Base-by-base conservation (phyloP, 768 basidiomycete species). In the Dictyophora rubrovolvata region DNA sequence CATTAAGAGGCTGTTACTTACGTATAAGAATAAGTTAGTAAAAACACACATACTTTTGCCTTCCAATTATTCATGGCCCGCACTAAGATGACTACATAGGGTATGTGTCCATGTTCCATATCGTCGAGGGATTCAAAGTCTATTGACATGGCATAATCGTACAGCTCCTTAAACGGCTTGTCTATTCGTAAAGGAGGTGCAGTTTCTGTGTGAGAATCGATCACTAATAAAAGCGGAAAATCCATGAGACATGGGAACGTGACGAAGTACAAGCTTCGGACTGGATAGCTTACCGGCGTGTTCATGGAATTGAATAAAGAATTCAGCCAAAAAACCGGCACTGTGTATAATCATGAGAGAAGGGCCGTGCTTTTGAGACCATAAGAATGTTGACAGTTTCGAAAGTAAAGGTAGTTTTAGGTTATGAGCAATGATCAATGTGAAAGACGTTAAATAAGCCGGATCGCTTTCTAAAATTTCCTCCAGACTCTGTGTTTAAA, bases 71-170 rank as follows among this genome's bases (percentile, higher is more conserved):
- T 85, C 7, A 93, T 68, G 1, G 81, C 85, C 17, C 85, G 85
- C 42, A 97, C 86, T 42, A 98, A 83, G 60, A 98, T 86, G 59
- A 92, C 75, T 52, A 95, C 85, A 65, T 89, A 96, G 0, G 96
- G 94, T 35, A 98, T 74, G 69, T 99, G 95, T 0, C 80, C 81
- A 67, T 96, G 93, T 55, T 93, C 88, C 12, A 89, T 93, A 20
- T 84, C 81, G 68, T 98, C 93, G 82, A 97, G 83, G 22, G 75
- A 74, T 17, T 79, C 78, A 60, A 93, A 79, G 63, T 96, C 85
- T 53, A 95, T 75, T 0, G 79, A 76, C 14, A 79, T 68, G 0
- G 92, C 83, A 69, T 89, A 85, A 54, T 87, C 77, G 56, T 86
- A 77, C 6, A 99, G 81, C 0, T 82, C 79, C 0, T 89, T 85